Percentiles rank a stretch among this genome's conserved stretches.
Evolutionary conservation across 257 asterid species (phyloP).

Genomic region (Forsythia viridissima): DNA sequence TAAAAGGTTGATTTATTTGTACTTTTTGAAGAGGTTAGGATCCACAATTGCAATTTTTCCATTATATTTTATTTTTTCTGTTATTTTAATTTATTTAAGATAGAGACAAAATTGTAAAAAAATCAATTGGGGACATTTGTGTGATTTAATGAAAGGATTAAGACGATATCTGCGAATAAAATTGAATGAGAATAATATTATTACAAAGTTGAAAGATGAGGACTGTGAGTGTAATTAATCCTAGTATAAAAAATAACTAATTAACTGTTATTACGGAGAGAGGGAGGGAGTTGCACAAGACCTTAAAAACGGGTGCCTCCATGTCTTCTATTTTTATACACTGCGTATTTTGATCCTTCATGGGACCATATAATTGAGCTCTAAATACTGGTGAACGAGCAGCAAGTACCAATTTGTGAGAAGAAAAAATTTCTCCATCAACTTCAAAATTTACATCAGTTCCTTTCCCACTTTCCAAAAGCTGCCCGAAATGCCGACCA

Average conservation of each 20-base stretch:
- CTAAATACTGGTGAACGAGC: slow-evolving; percentile 96
- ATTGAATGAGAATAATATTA: no score
- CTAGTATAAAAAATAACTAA: neutral
- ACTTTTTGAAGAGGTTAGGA: no score
- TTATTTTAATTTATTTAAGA: no score
- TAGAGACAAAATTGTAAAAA: no score
- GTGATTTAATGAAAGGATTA: no score
- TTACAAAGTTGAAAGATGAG: no score
- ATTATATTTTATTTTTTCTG: no score
- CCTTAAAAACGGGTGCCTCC: slow-evolving; percentile 92
- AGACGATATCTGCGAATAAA: no score
- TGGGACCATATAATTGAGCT: slow-evolving; percentile 94
- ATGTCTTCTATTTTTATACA: slow-evolving; percentile 74
- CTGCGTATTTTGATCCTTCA: slow-evolving; percentile 80
- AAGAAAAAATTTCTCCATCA: slow-evolving; percentile 69
- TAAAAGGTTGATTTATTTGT: no score
- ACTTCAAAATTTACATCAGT: slow-evolving; percentile 72
- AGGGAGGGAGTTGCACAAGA: slow-evolving; percentile 22
- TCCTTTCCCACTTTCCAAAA: slow-evolving; percentile 76
- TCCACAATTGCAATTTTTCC: no score
- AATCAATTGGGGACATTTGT: no score
- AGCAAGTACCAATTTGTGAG: slow-evolving; percentile 92
- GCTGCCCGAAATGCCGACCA: slow-evolving; percentile 80
- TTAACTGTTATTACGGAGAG: neutral
- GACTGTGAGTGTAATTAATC: no score